phyloP scores from a whole-genome alignment of 2,329 filamentous ascomycete genomes.

The Claviceps citrina region DNA sequence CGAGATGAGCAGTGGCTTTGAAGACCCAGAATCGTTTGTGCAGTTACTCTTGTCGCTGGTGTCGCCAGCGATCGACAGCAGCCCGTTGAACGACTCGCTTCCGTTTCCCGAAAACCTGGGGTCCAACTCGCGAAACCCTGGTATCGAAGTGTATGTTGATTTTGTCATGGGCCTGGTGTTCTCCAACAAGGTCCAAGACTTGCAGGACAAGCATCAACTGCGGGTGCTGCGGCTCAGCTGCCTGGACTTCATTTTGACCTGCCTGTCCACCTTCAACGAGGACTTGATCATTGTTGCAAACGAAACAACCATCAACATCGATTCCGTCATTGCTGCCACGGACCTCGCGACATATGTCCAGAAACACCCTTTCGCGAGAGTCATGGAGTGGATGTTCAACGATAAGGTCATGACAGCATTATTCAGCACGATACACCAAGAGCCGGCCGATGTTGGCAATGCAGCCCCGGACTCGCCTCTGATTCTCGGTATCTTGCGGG shows the following conservation, averaged over 20 bases:
- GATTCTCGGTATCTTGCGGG: conserved; percentile 61
- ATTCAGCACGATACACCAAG: conserved; percentile 65
- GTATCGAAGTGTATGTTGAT: conserved; percentile 86
- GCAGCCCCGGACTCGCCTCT: conserved; percentile 65
- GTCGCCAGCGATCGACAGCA: conserved; percentile 45
- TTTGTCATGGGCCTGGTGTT: conserved; percentile 74
- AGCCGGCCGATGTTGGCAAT: conserved; percentile 54
- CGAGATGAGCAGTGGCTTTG: conserved; percentile 62
- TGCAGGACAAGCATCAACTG: conserved; percentile 51
- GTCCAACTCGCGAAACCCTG: conserved; percentile 56
- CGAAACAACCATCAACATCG: conserved; percentile 58
- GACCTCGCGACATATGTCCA: conserved; percentile 67
- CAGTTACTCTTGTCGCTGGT: conserved; percentile 60
- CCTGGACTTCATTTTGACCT: conserved; percentile 66
- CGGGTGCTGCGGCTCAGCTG: conserved; percentile 64
- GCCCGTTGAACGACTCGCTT: conserved; percentile 54
- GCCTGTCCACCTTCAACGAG: conserved; percentile 82
- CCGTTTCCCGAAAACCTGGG: conserved; percentile 82
- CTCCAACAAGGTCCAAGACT: conserved; percentile 47
- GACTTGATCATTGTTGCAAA: conserved; percentile 77
- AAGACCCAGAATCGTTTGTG: conserved; percentile 75
- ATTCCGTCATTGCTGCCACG: conserved; percentile 57
- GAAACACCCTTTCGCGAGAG: conserved; percentile 80
- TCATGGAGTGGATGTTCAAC: conserved; percentile 98
- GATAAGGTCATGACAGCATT: conserved; percentile 70